Base-by-base conservation (phyloP, 805 yeast species). In the Kodamaea kakaduensis region DNA sequence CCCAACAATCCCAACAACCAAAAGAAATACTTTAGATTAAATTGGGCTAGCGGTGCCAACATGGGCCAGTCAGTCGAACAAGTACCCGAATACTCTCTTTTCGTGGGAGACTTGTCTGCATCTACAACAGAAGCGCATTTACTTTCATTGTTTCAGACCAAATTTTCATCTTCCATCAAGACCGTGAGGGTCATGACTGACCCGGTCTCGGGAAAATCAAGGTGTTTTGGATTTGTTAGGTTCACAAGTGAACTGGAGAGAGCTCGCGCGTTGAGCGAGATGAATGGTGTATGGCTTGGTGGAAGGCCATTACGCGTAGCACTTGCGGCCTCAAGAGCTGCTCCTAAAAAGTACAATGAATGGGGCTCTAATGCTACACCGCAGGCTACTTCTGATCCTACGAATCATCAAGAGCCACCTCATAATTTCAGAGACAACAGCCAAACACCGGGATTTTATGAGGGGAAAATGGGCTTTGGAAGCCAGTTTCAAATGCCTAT, bases 171-270 rank as follows among this genome's bases (percentile, higher is more conserved):
- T 34, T 74, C 85, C 6, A 81, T 84, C 25, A 82, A 81, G 47
- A 83, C 93, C 2, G 93, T 84, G 5, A 64, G 93, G 41, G 90
- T 84, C 8, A 84, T 84, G 90, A 83, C 93, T 0, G 90, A 84
- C 52, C 93, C 93, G 2, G 73, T 84, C 5, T 73, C 83, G 9
- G 89, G 89, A 0, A 73, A 81, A 18, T 79, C 87, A 2, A 66
- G 90, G 45, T 81, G 93, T 49, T 83, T 83, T 59, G 93, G 93
- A 0, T 84, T 84, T 58, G 88, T 84, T 17, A 64, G 94, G 42
- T 84, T 84, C 52, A 73, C 82, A 15, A 77, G 75, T 45, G 87
- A 81, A 44, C 71, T 63, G 25, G 90, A 83, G 48, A 69, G 90
- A 47, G 73, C 74, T 37, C 56, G 78, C 23, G 90, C 93, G 0